Conservation (phyloP, 2,329 filamentous ascomycete species). For the Helicocarpus griseus region DNA sequence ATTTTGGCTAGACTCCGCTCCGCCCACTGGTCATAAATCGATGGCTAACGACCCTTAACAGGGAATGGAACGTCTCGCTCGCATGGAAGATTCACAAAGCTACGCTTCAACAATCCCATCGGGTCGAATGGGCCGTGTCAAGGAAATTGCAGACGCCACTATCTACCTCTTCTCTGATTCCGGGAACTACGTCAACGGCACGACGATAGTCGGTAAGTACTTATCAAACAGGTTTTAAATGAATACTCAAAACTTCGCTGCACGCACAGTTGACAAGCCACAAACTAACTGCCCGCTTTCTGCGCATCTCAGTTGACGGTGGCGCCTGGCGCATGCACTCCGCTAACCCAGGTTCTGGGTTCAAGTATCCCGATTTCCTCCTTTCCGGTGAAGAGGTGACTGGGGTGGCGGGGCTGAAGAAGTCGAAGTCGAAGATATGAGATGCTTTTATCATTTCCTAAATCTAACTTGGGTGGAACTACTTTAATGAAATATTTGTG, state of each 20-base stretch:
- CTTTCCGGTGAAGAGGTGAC: conserved; percentile 43
- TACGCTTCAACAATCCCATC: conserved; percentile 52
- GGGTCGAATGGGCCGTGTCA: conserved; percentile 67
- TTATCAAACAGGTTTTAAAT: conserved; percentile 9
- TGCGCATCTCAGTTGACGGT: conserved; percentile 26
- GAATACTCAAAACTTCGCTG: no score
- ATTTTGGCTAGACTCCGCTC: background rate
- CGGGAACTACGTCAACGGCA: conserved; percentile 77
- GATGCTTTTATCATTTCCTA: no score
- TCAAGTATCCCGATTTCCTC: conserved; percentile 51
- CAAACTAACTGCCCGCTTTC: conserved; percentile 1
- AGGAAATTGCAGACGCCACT: conserved; percentile 87
- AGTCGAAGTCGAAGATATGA: conserved; percentile 41
- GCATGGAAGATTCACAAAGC: conserved; percentile 41
- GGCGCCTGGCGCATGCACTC: conserved; percentile 31
- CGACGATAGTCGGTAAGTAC: conserved; percentile 54
- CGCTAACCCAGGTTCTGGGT: conserved; percentile 24
- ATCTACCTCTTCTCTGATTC: conserved; percentile 80
- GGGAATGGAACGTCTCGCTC: conserved; percentile 56
- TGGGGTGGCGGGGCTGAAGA: conserved; percentile 51
- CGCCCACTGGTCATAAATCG: background rate
- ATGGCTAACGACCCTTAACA: conserved; percentile 7
- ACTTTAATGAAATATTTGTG: no score
- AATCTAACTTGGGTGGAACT: no score
- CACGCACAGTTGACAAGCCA: background rate